Conservation (phyloP, 169 alveolate genomes). For the Plasmodium vinckei region DNA sequence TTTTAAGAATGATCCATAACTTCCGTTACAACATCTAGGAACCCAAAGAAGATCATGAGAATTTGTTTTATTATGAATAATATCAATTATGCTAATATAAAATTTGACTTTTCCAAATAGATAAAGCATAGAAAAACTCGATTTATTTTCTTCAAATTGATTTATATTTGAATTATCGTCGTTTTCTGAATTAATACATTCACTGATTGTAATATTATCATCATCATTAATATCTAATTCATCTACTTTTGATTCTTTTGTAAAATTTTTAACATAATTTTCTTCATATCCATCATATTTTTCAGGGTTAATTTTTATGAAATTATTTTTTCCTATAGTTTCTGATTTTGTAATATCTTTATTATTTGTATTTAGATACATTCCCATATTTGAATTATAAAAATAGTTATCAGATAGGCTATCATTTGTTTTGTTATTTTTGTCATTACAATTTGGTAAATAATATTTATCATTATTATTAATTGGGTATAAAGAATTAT, state of each 20-base stretch:
- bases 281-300: background rate
- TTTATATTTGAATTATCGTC: slow-evolving; percentile 1
- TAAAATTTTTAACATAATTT: background rate
- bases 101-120: slow-evolving; percentile 74
- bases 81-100: slow-evolving; percentile 68
- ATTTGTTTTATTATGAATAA: slow-evolving; percentile 65
- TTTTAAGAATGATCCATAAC: slow-evolving; percentile 69
- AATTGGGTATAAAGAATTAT: slow-evolving; percentile 9
- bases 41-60: slow-evolving; percentile 77
- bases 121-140: slow-evolving; percentile 70
- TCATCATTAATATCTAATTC: slow-evolving; percentile 17
- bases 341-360: slow-evolving; percentile 13
- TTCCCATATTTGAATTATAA: slow-evolving; percentile 6
- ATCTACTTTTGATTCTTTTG: background rate
- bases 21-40: slow-evolving; percentile 75
- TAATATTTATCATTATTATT: slow-evolving; percentile 23
- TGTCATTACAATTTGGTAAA: background rate
- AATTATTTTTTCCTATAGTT: slow-evolving; percentile 1
- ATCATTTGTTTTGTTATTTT: slow-evolving; percentile 1
- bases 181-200: slow-evolving; percentile 11
- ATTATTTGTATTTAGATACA: slow-evolving; percentile 6
- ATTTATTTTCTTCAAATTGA: slow-evolving; percentile 58
- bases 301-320: slow-evolving; percentile 1
- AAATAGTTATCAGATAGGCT: background rate
- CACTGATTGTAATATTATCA: slow-evolving; percentile 28